Base-by-base conservation (phyloP, 495 filamentous ascomycete genomes). In the Penicillium bialowiezense region DNA sequence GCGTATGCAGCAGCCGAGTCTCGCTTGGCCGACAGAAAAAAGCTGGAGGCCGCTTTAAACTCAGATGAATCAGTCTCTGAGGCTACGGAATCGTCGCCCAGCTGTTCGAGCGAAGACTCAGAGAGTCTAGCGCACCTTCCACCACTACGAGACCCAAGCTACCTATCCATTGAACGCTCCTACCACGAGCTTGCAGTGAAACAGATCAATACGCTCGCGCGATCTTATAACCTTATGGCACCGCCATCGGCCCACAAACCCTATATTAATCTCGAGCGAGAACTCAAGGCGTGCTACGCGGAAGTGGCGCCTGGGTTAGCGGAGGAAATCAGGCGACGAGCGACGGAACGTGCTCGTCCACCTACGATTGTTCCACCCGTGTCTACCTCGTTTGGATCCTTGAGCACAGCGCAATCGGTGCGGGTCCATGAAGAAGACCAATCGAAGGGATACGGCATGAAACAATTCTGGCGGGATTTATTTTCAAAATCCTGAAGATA, bases 211-310 rank as follows among this genome's bases (percentile, higher is more conserved):
- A 62, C 63, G 21, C 76, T 92, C 14, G 85, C 91, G 12, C 82
- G 93, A 15, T 87, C 88, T 6, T 98, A 98, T 72, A 98, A 98
- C 52, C 81, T 98, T 1, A 89, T 93, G 81, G 93, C 93, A 0
- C 93, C 93, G 0, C 83, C 87, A 24, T 79, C 95, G 0, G 92
- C 91, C 10, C 93, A 92, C 64, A 97, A 97, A 68, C 89, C 93
- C 1, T 97, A 97, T 58, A 88, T 90, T 62, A 84, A 75, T 19
- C 80, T 97, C 2, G 84, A 89, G 21, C 84, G 93, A 29, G 93
- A 98, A 63, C 72, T 98, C 9, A 77, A 74, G 18, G 74, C 77
- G 7, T 95, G 90, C 58, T 98, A 83, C 62, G 86, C 88, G 1
- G 91, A 96, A 44, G 82, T 95, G 3, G 93, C 93, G 1, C 90